Evolutionary conservation across 306 rosid genomes (phyloP).

Genomic region (Medicago lupulina): DNA sequence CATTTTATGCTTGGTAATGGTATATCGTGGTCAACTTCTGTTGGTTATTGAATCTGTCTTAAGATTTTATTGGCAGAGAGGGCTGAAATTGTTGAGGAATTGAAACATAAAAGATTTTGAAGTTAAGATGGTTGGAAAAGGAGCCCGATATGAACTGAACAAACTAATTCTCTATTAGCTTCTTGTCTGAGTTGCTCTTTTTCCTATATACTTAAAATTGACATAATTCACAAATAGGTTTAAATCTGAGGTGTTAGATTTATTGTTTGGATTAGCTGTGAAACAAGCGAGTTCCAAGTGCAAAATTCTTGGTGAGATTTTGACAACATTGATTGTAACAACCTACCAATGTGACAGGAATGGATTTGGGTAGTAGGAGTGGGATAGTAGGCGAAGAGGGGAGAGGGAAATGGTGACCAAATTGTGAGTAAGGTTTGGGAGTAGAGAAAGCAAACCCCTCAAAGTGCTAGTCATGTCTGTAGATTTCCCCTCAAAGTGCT

Average conservation of each 20-base stretch:
- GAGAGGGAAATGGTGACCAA: background rate
- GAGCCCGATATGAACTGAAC: slow-evolving; percentile 3
- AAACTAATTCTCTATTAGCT: no score
- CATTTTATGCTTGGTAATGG: slow-evolving; percentile 8
- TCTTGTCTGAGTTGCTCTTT: background rate
- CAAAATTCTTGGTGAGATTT: background rate
- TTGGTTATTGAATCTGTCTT: slow-evolving; percentile 10
- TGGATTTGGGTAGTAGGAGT: background rate
- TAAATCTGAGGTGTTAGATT: background rate
- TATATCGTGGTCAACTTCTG: slow-evolving; percentile 17
- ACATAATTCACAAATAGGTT: background rate
- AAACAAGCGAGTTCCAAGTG: background rate
- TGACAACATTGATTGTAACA: background rate
- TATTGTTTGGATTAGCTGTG: background rate
- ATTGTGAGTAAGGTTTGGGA: slow-evolving; percentile 11
- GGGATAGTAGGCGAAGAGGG: background rate
- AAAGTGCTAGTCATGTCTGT: background rate
- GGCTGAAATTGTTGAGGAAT: slow-evolving; percentile 21
- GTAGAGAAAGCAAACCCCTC: background rate
- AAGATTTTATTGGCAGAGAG: slow-evolving; percentile 10
- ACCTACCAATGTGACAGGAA: background rate
- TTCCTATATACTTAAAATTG: background rate
- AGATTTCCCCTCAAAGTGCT: background rate
- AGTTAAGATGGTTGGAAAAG: slow-evolving; percentile 17
- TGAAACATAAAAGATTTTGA: slow-evolving; percentile 28